Conservation (phyloP, 371 early-diverging fungal genomes). For the Apophysomyces ossiformis region DNA sequence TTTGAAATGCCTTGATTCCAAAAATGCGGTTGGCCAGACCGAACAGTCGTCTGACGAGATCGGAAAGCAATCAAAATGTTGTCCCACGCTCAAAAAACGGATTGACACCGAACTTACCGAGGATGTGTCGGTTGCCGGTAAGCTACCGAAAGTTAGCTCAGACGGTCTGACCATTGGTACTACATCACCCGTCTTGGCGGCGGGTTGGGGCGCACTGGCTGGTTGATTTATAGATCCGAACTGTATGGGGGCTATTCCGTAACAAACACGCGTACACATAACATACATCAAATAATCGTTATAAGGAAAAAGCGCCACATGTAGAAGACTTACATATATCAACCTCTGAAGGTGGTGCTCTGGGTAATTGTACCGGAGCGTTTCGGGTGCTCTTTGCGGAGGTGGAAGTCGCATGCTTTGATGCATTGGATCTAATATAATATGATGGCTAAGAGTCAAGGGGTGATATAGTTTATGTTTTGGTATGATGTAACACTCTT, state of each 20-base stretch:
- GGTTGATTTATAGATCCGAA: conserved; percentile 63
- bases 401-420: conserved; percentile 11
- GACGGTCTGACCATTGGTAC: conserved; percentile 26
- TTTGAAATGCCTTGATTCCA: not conserved
- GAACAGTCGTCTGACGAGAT: not conserved
- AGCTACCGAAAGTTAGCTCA: conserved; percentile 53
- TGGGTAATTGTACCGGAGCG: conserved; percentile 49
- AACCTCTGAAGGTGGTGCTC: conserved; percentile 46
- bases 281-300: conserved; percentile 11
- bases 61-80: conserved; percentile 13
- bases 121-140: conserved; percentile 41
- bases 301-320: not conserved
- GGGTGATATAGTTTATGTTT: conserved; percentile 14
- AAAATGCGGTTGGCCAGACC: not conserved
- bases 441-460: conserved; percentile 11
- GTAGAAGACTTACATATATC: conserved; percentile 18
- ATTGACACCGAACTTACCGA: conserved; percentile 30
- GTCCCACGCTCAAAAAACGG: not conserved
- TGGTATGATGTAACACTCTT: not conserved
- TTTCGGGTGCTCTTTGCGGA: conserved; percentile 22
- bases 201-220: conserved; percentile 22
- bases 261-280: not conserved
- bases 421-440: conserved; percentile 1
- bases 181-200: conserved; percentile 19
- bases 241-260: conserved; percentile 45